Conservation (phyloP, 1,139 yeast species). For the Blastobotrys buckinghamii region DNA sequence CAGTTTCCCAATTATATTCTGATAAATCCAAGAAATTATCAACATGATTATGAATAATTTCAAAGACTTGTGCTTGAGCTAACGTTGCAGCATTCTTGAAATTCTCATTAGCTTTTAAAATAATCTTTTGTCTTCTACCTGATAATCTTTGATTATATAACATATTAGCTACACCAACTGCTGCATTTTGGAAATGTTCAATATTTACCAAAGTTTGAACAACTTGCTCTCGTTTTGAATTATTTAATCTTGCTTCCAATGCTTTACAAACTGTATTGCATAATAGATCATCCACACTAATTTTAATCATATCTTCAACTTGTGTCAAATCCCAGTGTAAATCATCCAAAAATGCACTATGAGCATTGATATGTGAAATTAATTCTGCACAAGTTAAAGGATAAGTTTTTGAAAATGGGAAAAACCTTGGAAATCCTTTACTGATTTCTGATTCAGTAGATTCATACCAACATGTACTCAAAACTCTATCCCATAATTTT, state of each 20-base stretch:
- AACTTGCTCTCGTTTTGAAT: constrained; percentile 79
- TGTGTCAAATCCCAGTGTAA: constrained; percentile 49
- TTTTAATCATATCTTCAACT: constrained; percentile 37
- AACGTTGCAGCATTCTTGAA: constrained; percentile 60
- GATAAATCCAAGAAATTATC: constrained; percentile 77
- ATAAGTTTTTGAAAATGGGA: constrained; percentile 87
- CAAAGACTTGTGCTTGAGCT: constrained; percentile 78
- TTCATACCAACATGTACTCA: constrained; percentile 66
- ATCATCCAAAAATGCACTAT: constrained; percentile 57
- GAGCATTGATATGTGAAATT: constrained; percentile 56
- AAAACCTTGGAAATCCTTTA: constrained; percentile 54
- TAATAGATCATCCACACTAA: constrained; percentile 63
- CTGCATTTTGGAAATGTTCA: constrained; percentile 68
- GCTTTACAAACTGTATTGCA: constrained; percentile 66
- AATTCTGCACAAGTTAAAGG: constrained; percentile 78
- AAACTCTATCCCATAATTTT: constrained; percentile 56
- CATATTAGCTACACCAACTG: constrained; percentile 40
- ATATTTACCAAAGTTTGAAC: constrained; percentile 85
- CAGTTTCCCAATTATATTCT: constrained; percentile 74
- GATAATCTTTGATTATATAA: constrained; percentile 34
- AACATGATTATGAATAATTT: constrained; percentile 61
- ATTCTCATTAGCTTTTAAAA: constrained; percentile 46
- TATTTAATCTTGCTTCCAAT: constrained; percentile 57
- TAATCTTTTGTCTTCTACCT: constrained; percentile 30
- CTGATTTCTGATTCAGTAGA: constrained; percentile 42